These are phyloP conservation scores for Colletotrichum lupini DNA, from an alignment of 2,329 filamentous ascomycete species.

Conservation along the genomic window DNA sequence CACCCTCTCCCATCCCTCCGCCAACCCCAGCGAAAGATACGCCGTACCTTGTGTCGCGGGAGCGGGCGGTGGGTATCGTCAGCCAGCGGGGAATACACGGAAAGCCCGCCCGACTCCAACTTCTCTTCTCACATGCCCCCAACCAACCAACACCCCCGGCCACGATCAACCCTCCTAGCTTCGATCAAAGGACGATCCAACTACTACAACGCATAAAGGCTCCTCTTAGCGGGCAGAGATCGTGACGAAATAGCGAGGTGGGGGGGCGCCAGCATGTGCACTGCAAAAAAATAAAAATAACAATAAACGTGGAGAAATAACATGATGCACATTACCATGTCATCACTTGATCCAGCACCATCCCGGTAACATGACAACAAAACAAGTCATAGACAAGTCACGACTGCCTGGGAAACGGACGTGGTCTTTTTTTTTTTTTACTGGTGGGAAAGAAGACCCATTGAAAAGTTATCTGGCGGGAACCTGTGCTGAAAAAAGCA, in stretches of 20 bases:
- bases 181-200: background rate
- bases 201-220: background rate
- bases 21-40: background rate
- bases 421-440: background rate
- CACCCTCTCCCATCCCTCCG: background rate
- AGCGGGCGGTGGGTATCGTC: no score
- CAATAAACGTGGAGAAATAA: background rate
- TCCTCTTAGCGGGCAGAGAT: background rate
- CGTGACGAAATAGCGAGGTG: slow-evolving; percentile 6
- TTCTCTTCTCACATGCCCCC: background rate
- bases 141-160: background rate
- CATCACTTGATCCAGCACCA: slow-evolving; percentile 1
- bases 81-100: no score
- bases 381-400: background rate
- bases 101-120: no score
- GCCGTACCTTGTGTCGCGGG: no score
- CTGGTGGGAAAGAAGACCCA: slow-evolving; percentile 20
- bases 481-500: slow-evolving; percentile 20
- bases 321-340: background rate
- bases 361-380: background rate
- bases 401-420: background rate
- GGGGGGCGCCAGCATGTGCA: background rate
- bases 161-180: no score
- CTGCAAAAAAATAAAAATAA: background rate
- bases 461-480: slow-evolving; percentile 33